Conservation (phyloP, 257 asterid genomes). For the Craterostigma plantagineum region DNA sequence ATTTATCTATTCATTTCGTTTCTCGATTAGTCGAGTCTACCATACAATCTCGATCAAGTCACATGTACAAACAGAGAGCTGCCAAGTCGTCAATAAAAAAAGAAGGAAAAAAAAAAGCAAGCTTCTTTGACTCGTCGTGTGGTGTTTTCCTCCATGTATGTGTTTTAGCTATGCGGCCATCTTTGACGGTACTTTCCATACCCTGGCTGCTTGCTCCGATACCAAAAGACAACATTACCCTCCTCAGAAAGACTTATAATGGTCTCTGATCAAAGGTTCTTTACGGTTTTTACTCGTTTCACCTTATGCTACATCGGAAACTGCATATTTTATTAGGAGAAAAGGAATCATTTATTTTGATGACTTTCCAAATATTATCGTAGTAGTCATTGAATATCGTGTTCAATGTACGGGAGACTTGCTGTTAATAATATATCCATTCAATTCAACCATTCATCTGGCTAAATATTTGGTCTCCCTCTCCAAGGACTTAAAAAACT, state of each 20-base stretch:
- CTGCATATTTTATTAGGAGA: no score
- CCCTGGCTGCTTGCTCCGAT: background rate
- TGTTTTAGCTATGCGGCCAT: constrained; percentile 19
- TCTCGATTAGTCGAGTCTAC: constrained; percentile 8
- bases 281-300: no score
- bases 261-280: no score
- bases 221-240: constrained; percentile 15
- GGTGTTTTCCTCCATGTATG: constrained; percentile 17
- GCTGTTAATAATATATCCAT: no score
- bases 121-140: constrained; percentile 28
- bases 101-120: constrained; percentile 16
- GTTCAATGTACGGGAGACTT: no score
- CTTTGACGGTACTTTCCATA: constrained; percentile 23
- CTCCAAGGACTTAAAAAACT: no score
- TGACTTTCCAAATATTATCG: no score
- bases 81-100: constrained; percentile 10
- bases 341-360: no score
- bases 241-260: constrained; percentile 1
- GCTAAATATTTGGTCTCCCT: no score
- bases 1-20: background rate
- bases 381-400: no score
- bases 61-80: constrained; percentile 27
- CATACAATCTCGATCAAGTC: constrained; percentile 10
- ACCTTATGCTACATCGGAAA: no score
- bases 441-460: no score